Base-by-base conservation (phyloP, 2,329 filamentous ascomycete genomes). In the Rutstroemia sp. region DNA sequence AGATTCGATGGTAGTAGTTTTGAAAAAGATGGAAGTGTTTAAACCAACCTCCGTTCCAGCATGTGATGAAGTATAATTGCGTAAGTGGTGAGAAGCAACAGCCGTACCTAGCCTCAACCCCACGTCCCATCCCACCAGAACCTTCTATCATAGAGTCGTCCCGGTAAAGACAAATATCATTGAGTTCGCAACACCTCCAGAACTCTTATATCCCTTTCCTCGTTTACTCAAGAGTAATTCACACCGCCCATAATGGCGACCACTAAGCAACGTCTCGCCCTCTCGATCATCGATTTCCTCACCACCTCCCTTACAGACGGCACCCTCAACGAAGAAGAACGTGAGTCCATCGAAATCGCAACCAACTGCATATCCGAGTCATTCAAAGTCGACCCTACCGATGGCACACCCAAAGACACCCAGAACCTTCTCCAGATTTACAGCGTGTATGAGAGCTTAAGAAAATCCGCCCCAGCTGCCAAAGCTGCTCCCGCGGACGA, bases 211-310 rank as follows among this genome's bases (percentile, higher is more conserved):
- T 34, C 3, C 30, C 9, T 12, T 34, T 34, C 4, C 10, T 34
- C 30, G 30, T 34, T 14, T 34, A 34, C 30, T 14, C 30, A 34
- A 34, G 30, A 34, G 9, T 34, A 34, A 12, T 34, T 5, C 30
- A 4, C 12, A 34, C 48, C 54, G 17, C 27, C 30, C 53, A 62
- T 55, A n/a, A 67, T 68, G 67, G 66, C 67, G 42, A 70, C 67
- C 39, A 70, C 67, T 19, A 70, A 71, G 56, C 83, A 99, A 82
- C 90, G 92, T 76, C 87, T 99, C 62, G 94, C 94, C 73, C 89
- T 99, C 71, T 90, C 94, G 67, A 92, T 99, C 73, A 90, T 95
- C 78, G 90, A 97, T 76, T 99, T 96, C 78, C 87, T 99, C 60
- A 82, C 82, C 66, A 85, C 83, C 58, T 95, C 91, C 47, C 77